Percentiles rank a stretch among this genome's conserved stretches.
Conservation (phyloP, 805 yeast species). For the Pichia occidentalis region DNA sequence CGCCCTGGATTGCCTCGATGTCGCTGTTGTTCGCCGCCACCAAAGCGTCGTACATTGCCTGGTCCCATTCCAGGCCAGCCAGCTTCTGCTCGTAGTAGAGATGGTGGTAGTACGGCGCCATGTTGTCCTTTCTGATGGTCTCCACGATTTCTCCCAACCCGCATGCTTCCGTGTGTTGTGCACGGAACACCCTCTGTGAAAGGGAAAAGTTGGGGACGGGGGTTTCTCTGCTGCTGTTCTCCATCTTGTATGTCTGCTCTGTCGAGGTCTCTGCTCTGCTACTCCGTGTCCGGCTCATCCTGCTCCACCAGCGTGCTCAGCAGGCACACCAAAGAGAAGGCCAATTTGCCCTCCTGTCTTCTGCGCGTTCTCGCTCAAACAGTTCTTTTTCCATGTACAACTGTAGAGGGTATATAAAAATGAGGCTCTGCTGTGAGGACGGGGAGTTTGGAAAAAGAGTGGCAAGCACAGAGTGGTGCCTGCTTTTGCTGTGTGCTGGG, state of each 20-base stretch:
- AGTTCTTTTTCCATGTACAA: too few relatives aligned
- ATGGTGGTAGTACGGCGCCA: constrained; percentile 80
- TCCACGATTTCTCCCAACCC: constrained; percentile 36
- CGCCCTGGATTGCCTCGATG: constrained; percentile 46
- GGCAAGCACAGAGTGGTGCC: too few relatives aligned
- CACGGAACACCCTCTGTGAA: constrained; percentile 71
- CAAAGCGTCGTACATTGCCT: constrained; percentile 46
- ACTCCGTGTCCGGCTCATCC: too few relatives aligned
- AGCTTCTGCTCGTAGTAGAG: constrained; percentile 42
- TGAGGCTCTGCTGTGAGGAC: too few relatives aligned
- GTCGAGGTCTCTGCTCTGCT: too few relatives aligned
- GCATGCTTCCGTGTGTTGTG: constrained; percentile 29
- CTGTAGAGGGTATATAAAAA: too few relatives aligned
- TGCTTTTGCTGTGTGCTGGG: too few relatives aligned
- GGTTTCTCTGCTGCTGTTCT: constrained; percentile 9
- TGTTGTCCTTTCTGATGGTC: constrained; percentile 50
- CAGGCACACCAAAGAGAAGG: too few relatives aligned
- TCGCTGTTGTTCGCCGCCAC: constrained; percentile 47
- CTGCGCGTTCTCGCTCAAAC: too few relatives aligned
- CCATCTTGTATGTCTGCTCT: constrained; percentile 5
- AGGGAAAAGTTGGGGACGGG: constrained; percentile 75
- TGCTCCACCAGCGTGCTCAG: too few relatives aligned
- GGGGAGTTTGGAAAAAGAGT: too few relatives aligned
- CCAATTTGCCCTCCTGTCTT: too few relatives aligned
- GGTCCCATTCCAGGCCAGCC: constrained; percentile 50